phyloP scores from a whole-genome alignment of 306 rosid genomes.

The Inga oerstediana region DNA sequence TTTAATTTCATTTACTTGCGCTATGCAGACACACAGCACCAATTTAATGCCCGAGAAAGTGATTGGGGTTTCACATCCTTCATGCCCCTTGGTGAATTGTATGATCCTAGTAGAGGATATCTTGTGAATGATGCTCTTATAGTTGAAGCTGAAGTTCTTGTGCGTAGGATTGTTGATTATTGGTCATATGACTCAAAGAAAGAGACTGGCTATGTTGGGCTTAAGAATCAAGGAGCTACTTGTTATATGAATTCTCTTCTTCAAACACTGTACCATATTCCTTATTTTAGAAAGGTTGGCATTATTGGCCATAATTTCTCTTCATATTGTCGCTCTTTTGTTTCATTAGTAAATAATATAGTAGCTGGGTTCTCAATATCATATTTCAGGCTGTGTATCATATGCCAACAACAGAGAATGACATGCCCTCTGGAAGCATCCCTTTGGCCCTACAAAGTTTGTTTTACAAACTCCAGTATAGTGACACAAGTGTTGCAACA shows the following conservation, averaged over 20 bases:
- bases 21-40: constrained; percentile 85
- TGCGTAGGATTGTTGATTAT: constrained; percentile 82
- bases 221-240: constrained; percentile 93
- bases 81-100: constrained; percentile 86
- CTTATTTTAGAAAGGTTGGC: constrained; percentile 83
- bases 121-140: constrained; percentile 72
- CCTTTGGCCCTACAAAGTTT: constrained; percentile 89
- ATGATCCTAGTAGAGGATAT: constrained; percentile 81
- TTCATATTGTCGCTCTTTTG: constrained; percentile 26
- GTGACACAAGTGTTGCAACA: constrained; percentile 87
- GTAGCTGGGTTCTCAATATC: constrained; percentile 32
- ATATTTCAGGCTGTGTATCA: constrained; percentile 89
- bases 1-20: constrained; percentile 35
- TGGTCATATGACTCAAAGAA: constrained; percentile 88
- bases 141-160: constrained; percentile 87
- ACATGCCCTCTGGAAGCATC: constrained; percentile 85
- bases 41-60: constrained; percentile 89
- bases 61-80: constrained; percentile 97
- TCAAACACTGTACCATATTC: constrained; percentile 85
- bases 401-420: constrained; percentile 94
- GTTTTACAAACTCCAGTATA: constrained; percentile 89
- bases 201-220: constrained; percentile 93
- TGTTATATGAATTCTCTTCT: constrained; percentile 93
- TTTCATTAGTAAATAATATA: constrained; percentile 32
- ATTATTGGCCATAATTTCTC: background rate